A percentile compares a stretch with the other conserved stretches of the same genome.
Evolutionary conservation across 495 filamentous ascomycete species (phyloP).

Genomic region (Penicillium roqueforti): DNA sequence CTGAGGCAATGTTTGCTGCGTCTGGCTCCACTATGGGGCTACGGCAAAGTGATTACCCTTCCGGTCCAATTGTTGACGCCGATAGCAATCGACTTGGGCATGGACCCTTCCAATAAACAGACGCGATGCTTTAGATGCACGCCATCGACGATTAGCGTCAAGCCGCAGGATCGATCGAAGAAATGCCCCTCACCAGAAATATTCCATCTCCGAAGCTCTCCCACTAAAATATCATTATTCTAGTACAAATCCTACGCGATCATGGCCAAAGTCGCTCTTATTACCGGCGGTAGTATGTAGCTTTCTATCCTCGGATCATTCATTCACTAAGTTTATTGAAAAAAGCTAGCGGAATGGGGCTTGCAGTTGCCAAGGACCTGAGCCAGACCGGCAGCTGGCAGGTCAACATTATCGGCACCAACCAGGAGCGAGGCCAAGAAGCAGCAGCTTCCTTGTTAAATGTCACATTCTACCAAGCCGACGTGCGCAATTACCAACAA

Average conservation of each 20-base stretch:
- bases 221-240: not conserved
- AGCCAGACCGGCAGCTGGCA: slow-evolving; percentile 12
- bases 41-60: not conserved
- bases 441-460: slow-evolving; percentile 1
- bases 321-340: not conserved
- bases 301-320: not conserved
- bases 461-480: slow-evolving; percentile 13
- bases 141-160: not conserved
- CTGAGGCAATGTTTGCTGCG: not conserved
- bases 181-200: not conserved
- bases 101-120: not conserved
- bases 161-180: not conserved
- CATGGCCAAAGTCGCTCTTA: slow-evolving; percentile 10
- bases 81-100: not conserved
- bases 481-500: slow-evolving; percentile 15
- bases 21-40: not conserved
- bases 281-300: slow-evolving; percentile 17
- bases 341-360: slow-evolving; percentile 24
- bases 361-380: slow-evolving; percentile 18
- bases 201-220: not conserved
- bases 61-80: not conserved
- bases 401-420: slow-evolving; percentile 18
- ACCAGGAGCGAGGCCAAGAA: slow-evolving; percentile 11
- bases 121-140: not conserved
- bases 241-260: not conserved